Conservation (phyloP, 129 eudicot genomes). For the Silybum marianum region DNA sequence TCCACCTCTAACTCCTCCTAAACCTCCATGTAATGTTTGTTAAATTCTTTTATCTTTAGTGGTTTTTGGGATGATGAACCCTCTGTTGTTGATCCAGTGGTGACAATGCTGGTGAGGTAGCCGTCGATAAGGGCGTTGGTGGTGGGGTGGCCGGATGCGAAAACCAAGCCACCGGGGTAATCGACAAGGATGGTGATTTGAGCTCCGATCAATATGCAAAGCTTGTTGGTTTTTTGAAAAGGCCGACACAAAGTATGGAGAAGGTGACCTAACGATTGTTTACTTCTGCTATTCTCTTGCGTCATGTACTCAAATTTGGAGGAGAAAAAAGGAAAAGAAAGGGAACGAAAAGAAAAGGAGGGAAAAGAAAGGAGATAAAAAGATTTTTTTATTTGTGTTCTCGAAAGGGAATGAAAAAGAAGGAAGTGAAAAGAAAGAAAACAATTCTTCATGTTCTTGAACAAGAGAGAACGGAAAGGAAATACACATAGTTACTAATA, state of each 20-base stretch:
- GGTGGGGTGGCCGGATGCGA: conserved; percentile 26
- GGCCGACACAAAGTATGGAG: conserved; percentile 30
- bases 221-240: conserved; percentile 37
- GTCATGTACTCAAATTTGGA: too few species aligned
- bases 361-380: too few species aligned
- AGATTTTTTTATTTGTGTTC: too few species aligned
- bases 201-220: conserved; percentile 34
- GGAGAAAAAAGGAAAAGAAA: too few species aligned
- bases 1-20: too few species aligned
- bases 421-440: too few species aligned
- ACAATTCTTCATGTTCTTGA: too few species aligned
- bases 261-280: conserved; percentile 36
- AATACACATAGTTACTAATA: too few species aligned
- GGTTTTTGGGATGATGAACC: neutral
- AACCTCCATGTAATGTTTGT: neutral
- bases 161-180: conserved; percentile 25
- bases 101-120: neutral
- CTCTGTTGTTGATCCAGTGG: neutral
- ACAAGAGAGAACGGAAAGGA: too few species aligned
- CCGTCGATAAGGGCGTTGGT: conserved; percentile 17
- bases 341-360: too few species aligned
- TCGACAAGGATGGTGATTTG: conserved; percentile 20
- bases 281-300: conserved; percentile 27
- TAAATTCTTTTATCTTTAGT: conserved; percentile 8
- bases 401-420: too few species aligned